Base-by-base conservation (phyloP, 768 basidiomycete species). In the Hirschioporus abietinus region DNA sequence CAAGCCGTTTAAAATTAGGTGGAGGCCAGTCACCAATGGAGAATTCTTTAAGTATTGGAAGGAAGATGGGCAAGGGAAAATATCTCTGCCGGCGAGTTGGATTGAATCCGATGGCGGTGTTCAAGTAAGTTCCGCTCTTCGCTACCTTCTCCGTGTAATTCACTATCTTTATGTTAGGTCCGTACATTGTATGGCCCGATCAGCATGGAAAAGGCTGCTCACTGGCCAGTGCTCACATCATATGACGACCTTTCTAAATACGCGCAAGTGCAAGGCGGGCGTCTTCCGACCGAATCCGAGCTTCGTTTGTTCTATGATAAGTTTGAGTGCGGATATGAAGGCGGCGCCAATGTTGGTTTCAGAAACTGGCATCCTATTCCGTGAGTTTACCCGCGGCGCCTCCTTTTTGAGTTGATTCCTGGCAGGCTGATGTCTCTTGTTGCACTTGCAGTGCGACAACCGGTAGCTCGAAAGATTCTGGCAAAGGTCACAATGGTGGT, bases 361-460 rank as follows among this genome's bases (percentile, higher is more conserved):
- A 84, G 91, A 69, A 92, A 95, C 76, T 97, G 96, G 94, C 95
- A 98, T 74, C 93, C 94, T 25, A 75, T 92, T 63, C 93, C 95
- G 92, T 96, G 74, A 77, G 93, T 82, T 52, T 20, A 52, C 42
- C 42, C 42, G 12, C 42, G 15, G 42, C 12, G 42, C 42, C 12
- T 58, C 17, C 34, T 17, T 7, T 36, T 25, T 65, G 59, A 66
- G 52, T 35, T 60, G 15, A 64, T 66, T 35, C 5, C 52, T 25
- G 30, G 30, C 23, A n/a, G 57, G 59, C 25, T 35, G 25, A 64
- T 52, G 30, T 60, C 68, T 66, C 60, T 63, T 8, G 59, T 52
- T 26, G 26, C 18, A n/a, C 18, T 12, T 60, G 10, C 63, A 92
- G 91, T 34, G 86, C 91, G 24, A 93, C 92, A 58, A 86, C 86